Evolutionary conservation across 495 filamentous ascomycete genomes (phyloP).

Genomic region (Penicillium pancosmium): DNA sequence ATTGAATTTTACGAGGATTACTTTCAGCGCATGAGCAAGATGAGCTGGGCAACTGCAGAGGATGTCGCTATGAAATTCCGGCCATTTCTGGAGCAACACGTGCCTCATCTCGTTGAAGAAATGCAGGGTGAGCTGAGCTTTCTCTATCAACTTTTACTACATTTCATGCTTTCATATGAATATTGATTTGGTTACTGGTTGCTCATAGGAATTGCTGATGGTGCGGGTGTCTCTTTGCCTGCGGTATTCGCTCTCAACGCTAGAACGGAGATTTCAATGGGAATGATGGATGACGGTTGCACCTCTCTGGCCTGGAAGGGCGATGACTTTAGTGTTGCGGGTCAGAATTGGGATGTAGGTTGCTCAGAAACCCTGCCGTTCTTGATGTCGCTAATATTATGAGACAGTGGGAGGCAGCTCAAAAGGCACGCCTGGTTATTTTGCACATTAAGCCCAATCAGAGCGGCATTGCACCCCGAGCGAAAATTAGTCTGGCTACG

Average conservation of each 20-base stretch:
- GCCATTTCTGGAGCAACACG: not conserved
- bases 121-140: not conserved
- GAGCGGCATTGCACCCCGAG: not conserved
- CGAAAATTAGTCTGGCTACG: not conserved
- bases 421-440: not conserved
- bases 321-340: not conserved
- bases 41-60: not conserved
- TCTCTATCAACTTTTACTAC: not conserved
- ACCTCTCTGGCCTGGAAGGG: not conserved
- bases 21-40: not conserved
- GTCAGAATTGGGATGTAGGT: not conserved
- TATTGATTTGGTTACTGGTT: not conserved
- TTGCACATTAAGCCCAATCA: not conserved
- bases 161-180: not conserved
- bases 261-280: not conserved
- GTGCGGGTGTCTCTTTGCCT: not conserved
- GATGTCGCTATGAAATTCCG: not conserved
- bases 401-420: not conserved
- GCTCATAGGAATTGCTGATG: not conserved
- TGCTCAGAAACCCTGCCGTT: too few species aligned
- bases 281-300: not conserved
- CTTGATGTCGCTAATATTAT: not conserved
- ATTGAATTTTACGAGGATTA: not conserved
- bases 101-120: not conserved
- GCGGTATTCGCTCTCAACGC: not conserved